Evolutionary conservation across 768 basidiomycete species (phyloP).

Genomic region (Leccinellum luteum): DNA sequence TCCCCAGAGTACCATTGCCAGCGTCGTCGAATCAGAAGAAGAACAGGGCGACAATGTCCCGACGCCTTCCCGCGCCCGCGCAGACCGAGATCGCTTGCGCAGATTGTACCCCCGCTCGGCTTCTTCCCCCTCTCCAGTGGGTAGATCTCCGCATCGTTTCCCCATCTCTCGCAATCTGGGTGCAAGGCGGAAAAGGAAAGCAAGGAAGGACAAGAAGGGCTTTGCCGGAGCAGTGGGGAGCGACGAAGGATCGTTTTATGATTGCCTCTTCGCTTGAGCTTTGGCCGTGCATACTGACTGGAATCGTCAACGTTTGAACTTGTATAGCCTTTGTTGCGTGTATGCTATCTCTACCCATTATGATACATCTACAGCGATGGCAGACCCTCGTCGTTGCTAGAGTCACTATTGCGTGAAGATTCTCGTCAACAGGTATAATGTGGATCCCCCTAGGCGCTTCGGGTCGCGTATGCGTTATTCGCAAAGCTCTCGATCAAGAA

Average conservation of each 20-base stretch:
- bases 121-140: slow-evolving; percentile 55
- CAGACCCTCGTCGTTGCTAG: not conserved
- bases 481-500: not conserved
- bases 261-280: slow-evolving; percentile 43
- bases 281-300: not conserved
- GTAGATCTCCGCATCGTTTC: slow-evolving; percentile 33
- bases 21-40: not conserved
- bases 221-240: slow-evolving; percentile 15
- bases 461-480: not conserved
- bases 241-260: slow-evolving; percentile 36
- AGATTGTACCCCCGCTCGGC: slow-evolving; percentile 37
- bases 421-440: slow-evolving; percentile 49
- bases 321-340: not conserved
- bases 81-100: slow-evolving; percentile 28
- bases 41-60: not conserved
- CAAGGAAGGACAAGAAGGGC: slow-evolving; percentile 10
- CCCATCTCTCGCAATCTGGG: slow-evolving; percentile 10
- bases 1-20: not conserved
- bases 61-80: slow-evolving; percentile 20
- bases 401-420: slow-evolving; percentile 47
- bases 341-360: slow-evolving; percentile 1
- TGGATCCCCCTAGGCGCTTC: slow-evolving; percentile 60
- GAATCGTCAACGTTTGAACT: not conserved
- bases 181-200: slow-evolving; percentile 17
- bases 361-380: slow-evolving; percentile 5